Evolutionary conservation across 345 rosid genomes (phyloP).

Genomic region (Physaria fendleri): DNA sequence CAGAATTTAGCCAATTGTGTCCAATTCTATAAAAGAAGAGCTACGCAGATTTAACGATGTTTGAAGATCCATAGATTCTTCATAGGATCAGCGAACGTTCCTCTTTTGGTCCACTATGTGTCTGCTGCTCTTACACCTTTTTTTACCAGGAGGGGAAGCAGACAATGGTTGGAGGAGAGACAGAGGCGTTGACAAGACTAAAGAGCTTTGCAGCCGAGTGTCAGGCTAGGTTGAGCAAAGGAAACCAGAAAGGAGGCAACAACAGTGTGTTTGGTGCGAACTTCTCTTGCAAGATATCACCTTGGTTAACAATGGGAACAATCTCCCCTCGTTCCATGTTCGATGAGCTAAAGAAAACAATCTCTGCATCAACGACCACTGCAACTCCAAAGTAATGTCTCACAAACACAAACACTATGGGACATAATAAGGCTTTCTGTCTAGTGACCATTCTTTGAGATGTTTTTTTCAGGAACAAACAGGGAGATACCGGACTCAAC

Average conservation of each 20-base stretch:
- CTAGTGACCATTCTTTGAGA: neutral
- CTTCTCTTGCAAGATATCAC: constrained; percentile 93
- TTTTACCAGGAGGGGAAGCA: constrained; percentile 61
- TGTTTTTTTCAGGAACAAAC: constrained; percentile 31
- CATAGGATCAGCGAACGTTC: neutral
- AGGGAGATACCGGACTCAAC: constrained; percentile 52
- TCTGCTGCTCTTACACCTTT: constrained; percentile 3
- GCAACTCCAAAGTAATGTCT: constrained; percentile 20
- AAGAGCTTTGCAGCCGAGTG: constrained; percentile 76
- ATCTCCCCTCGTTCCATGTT: constrained; percentile 90
- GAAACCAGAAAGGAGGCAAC: constrained; percentile 38
- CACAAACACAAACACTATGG: neutral
- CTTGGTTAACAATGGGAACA: constrained; percentile 91
- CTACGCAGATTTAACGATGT: neutral
- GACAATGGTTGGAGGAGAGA: constrained; percentile 92
- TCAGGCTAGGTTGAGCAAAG: constrained; percentile 70
- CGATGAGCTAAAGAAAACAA: constrained; percentile 83
- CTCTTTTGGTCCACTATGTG: neutral
- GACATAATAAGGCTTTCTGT: constrained; percentile 2
- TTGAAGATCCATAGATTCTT: neutral
- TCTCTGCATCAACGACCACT: constrained; percentile 16
- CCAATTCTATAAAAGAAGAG: neutral
- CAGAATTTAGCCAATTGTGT: neutral
- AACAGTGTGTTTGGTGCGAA: constrained; percentile 81
- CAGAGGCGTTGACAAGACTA: constrained; percentile 75